These are phyloP conservation scores for Mortierella sp. DNA, from an alignment of 371 early-diverging fungal species.

Conservation along the genomic window DNA sequence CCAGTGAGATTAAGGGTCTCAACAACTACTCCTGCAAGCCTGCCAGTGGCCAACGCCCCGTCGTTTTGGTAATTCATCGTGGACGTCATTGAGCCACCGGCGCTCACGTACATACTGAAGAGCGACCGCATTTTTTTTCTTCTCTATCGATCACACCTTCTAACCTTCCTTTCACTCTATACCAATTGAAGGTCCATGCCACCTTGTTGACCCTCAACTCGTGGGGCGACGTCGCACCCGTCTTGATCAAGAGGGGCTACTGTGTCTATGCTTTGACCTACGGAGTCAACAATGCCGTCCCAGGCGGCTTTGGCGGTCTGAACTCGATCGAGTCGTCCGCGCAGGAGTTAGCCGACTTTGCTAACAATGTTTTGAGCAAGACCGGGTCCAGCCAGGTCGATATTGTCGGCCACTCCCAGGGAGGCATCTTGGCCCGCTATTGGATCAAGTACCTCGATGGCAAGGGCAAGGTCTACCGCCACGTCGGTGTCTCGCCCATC, in stretches of 20 bases:
- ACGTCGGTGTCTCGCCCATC: conserved; percentile 43
- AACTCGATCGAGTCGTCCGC: conserved; percentile 40
- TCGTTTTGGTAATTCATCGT: conserved; percentile 20
- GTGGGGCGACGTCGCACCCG: conserved; percentile 34
- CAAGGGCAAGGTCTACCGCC: conserved; percentile 38
- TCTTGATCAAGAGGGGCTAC: conserved; percentile 33
- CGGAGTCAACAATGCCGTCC: conserved; percentile 17
- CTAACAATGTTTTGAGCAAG: conserved; percentile 26
- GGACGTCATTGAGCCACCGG: too few relatives aligned
- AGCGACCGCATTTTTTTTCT: too few relatives aligned
- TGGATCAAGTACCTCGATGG: conserved; percentile 54
- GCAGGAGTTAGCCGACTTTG: conserved; percentile 33
- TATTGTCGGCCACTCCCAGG: conserved; percentile 54
- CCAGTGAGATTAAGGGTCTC: conserved; percentile 16
- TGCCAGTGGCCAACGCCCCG: conserved; percentile 24
- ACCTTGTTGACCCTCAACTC: conserved; percentile 47
- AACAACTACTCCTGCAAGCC: conserved; percentile 49
- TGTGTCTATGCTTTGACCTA: conserved; percentile 54
- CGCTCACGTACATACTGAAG: too few relatives aligned
- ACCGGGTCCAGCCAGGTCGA: conserved; percentile 36
- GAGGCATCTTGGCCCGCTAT: conserved; percentile 47
- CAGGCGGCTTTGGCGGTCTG: conserved; percentile 33
- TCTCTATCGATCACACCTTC: too few relatives aligned
- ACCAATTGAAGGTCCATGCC: conserved; percentile 21
- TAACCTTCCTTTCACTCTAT: too few relatives aligned